These are phyloP conservation scores for Otatea glauca DNA, from an alignment of 176 grass and related monocot species.

Conservation along the genomic window DNA sequence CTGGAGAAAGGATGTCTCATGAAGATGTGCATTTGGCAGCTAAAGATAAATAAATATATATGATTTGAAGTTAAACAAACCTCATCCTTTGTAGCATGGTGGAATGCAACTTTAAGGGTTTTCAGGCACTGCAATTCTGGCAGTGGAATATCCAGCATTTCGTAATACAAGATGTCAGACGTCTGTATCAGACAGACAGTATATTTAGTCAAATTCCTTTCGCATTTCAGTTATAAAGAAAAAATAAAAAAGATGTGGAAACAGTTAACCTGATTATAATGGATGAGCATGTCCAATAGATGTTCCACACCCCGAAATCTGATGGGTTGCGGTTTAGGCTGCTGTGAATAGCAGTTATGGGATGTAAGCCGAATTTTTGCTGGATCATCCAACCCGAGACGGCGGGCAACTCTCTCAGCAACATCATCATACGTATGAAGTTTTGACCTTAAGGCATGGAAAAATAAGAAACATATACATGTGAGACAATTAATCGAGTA, in stretches of 20 bases:
- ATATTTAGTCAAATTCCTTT: conserved; percentile 23
- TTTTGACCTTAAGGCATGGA: conserved; percentile 69
- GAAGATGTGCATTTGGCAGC: conserved; percentile 41
- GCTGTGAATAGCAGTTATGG: conserved; percentile 95
- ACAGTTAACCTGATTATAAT: conserved; percentile 79
- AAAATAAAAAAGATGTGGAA: conserved; percentile 17
- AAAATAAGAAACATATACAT: conserved; percentile 21
- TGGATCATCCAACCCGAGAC: conserved; percentile 80
- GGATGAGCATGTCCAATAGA: conserved; percentile 89
- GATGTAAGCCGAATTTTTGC: conserved; percentile 91
- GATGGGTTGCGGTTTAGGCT: conserved; percentile 92
- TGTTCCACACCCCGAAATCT: conserved; percentile 81
- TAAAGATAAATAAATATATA: conserved; percentile 34
- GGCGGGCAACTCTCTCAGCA: conserved; percentile 75
- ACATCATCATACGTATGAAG: conserved; percentile 90
- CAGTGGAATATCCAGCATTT: conserved; percentile 91
- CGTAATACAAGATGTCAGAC: conserved; percentile 92
- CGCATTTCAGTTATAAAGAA: conserved; percentile 9
- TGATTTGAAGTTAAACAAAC: conserved; percentile 48
- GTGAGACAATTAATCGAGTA: conserved; percentile 32
- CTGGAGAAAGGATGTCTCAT: conserved; percentile 48
- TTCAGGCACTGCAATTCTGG: conserved; percentile 93
- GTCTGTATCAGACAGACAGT: conserved; percentile 52
- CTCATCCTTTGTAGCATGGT: conserved; percentile 94
- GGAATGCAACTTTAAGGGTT: conserved; percentile 96